A percentile compares a stretch with the other conserved stretches of the same genome.
These are phyloP conservation scores for Tylopilus vinaceipallidus DNA, from an alignment of 768 basidiomycete species.

Conservation along the genomic window DNA sequence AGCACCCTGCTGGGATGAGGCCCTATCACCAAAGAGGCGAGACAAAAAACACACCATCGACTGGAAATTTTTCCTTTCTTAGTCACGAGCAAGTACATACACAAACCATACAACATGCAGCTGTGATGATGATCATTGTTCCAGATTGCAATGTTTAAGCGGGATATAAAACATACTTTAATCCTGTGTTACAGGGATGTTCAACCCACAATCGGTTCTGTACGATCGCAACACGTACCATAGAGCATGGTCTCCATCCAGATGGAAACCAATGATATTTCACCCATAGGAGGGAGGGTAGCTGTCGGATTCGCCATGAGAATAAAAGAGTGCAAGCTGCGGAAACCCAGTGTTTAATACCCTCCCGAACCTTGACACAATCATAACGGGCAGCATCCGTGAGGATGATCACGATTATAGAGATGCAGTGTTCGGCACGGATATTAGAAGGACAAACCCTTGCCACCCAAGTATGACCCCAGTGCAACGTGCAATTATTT, in stretches of 20 bases:
- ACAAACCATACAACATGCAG: constrained; percentile 12
- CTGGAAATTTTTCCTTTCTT: neutral
- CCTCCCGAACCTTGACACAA: neutral
- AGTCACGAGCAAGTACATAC: constrained; percentile 13
- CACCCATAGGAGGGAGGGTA: constrained; percentile 9
- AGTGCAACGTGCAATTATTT: neutral
- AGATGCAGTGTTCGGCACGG: neutral
- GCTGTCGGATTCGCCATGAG: constrained; percentile 1
- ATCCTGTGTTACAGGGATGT: neutral
- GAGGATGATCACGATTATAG: neutral
- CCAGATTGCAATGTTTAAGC: neutral
- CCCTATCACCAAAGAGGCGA: neutral
- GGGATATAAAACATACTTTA: constrained; percentile 5
- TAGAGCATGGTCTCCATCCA: constrained; percentile 20
- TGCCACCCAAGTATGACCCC: constrained; percentile 6
- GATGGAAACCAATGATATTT: constrained; percentile 14
- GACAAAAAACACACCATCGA: constrained; percentile 1
- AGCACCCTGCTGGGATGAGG: constrained; percentile 8
- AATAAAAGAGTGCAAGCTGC: neutral
- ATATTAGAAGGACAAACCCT: neutral
- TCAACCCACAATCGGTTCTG: neutral
- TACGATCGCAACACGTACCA: constrained; percentile 3
- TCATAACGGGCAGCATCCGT: neutral
- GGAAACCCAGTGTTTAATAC: constrained; percentile 10
- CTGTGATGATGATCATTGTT: neutral